Base-by-base conservation (phyloP, 2,329 filamentous ascomycete species). In the Aureobasidium sp. region DNA sequence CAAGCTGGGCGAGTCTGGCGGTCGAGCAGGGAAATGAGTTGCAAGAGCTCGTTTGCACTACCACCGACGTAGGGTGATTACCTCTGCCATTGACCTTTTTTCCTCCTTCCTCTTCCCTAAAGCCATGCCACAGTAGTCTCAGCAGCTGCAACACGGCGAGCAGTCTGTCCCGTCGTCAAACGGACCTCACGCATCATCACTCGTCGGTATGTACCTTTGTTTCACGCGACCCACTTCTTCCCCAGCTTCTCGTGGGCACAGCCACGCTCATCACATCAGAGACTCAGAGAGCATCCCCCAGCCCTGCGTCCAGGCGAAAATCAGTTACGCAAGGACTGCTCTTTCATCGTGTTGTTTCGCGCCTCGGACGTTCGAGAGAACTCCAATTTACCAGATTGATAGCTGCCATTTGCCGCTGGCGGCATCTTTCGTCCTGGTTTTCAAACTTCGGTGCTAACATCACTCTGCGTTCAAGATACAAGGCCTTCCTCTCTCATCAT, bases 181-280 rank as follows among this genome's bases (percentile, higher is more conserved):
- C 5, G 14, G 20, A 39, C 20, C 8, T 41, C 52, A 44, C 37
- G 51, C 52, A 56, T 56, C 53, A 36, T 57, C 53, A 45, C 53
- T 25, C 39, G 39, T 39, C 15, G 55, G 53, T 59, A 59, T 48
- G 56, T 59, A 49, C 39, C 53, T 22, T n/a, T 47, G 55, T 47
- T 58, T 58, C 55, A 47, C 22, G 44, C 44, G 42, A 59, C 56
- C 56, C 44, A 59, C 44, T 59, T 59, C 55, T 48, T 48, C 56
- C 56, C 56, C 56, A 41, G 56, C 27, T 39, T 59, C 42, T 49
- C 39, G 20, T 41, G 42, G 56, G 56, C 56, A 59, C 56, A 59
- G 56, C 56, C 56, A 59, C 56, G 44, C 44, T 59, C 56, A 49
- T 59, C 56, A 49, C 44, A 48, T 59, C 36, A 58, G 36, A 39